phyloP scores from a whole-genome alignment of 83 land plant species.

The Thuja plicata region DNA sequence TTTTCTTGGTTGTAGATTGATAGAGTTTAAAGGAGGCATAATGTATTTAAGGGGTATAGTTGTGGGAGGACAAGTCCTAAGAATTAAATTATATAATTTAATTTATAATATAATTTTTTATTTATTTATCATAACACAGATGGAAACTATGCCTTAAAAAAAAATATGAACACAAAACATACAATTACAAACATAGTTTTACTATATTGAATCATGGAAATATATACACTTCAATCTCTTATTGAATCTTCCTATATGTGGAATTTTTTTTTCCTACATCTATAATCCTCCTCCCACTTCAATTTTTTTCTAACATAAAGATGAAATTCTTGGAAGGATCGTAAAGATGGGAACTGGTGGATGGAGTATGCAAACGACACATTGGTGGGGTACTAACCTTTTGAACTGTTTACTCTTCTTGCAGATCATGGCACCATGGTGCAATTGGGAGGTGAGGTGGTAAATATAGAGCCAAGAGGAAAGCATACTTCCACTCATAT shows the following conservation, averaged over 20 bases:
- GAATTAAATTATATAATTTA: no score
- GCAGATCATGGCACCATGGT: slow-evolving; percentile 43
- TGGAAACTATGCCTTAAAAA: no score
- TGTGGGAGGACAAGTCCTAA: no score
- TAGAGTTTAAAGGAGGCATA: no score
- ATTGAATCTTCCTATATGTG: background rate
- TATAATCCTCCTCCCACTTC: background rate
- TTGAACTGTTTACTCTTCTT: slow-evolving; percentile 37
- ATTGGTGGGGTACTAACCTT: slow-evolving; percentile 68
- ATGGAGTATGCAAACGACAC: slow-evolving; percentile 34
- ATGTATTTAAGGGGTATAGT: no score
- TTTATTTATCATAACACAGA: no score
- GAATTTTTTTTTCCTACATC: background rate
- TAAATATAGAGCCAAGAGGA: slow-evolving; percentile 31
- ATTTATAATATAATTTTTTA: no score
- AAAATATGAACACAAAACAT: no score
- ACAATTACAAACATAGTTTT: no score
- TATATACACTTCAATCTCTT: background rate
- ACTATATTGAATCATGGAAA: no score
- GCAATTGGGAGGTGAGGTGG: slow-evolving; percentile 71
- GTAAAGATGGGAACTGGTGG: slow-evolving; percentile 64
- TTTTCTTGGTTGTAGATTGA: no score
- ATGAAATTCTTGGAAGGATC: slow-evolving; percentile 35
- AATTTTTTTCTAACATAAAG: background rate
- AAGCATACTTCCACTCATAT: slow-evolving; percentile 51